Evolutionary conservation across 768 basidiomycete species (phyloP).

Genomic region (Coprinopsis marcescibilis): DNA sequence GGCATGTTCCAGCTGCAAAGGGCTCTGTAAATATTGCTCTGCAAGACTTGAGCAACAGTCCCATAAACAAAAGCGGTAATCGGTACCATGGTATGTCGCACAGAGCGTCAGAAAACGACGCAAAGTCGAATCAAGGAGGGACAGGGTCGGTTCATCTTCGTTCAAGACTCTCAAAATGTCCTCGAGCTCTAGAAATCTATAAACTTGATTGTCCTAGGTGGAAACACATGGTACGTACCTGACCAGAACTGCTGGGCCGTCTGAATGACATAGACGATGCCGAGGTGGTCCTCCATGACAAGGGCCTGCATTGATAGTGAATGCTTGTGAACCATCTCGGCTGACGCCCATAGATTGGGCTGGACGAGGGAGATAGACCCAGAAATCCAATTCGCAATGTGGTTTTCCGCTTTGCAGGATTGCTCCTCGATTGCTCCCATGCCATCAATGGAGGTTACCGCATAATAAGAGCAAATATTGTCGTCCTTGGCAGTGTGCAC

Average conservation of each 20-base stretch:
- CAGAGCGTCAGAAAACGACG: slow-evolving; percentile 74
- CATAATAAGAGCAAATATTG: not conserved
- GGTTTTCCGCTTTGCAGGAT: not conserved
- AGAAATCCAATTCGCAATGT: not conserved
- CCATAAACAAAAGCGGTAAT: slow-evolving; percentile 1
- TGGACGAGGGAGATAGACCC: not conserved
- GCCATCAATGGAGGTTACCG: not conserved
- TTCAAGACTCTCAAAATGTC: slow-evolving; percentile 68
- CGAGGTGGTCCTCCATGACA: slow-evolving; percentile 63
- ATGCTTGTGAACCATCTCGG: slow-evolving; percentile 23
- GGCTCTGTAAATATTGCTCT: slow-evolving; percentile 83
- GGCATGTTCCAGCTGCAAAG: slow-evolving; percentile 80
- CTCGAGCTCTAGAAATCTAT: slow-evolving; percentile 64
- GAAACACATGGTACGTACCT: slow-evolving; percentile 41
- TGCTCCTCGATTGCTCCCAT: too few relatives aligned
- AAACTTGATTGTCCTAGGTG: not conserved
- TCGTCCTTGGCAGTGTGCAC: too few relatives aligned
- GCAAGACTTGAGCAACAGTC: slow-evolving; percentile 11
- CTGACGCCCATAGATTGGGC: slow-evolving; percentile 4
- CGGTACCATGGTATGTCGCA: slow-evolving; percentile 80
- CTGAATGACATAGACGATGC: slow-evolving; percentile 77
- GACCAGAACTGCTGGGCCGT: slow-evolving; percentile 89
- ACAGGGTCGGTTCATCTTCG: slow-evolving; percentile 58
- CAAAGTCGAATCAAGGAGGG: slow-evolving; percentile 72
- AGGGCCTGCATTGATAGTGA: slow-evolving; percentile 24